A percentile compares a stretch with the other conserved stretches of the same genome.
These are phyloP conservation scores for Lentinus tigrinus DNA, from an alignment of 768 basidiomycete species.

Conservation along the genomic window DNA sequence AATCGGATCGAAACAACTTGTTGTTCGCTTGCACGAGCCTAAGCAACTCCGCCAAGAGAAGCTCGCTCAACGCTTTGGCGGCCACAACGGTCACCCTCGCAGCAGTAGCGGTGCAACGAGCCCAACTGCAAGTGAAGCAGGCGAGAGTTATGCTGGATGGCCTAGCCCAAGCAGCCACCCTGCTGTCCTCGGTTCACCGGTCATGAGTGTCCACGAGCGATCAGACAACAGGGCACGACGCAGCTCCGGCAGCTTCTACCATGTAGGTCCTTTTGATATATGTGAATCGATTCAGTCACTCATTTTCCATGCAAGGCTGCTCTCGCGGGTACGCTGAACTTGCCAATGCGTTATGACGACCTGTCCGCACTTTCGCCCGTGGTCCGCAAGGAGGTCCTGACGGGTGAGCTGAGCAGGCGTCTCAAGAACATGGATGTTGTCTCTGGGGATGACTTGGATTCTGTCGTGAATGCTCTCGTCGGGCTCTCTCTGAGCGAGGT, in stretches of 20 bases:
- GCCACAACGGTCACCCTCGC: conserved; percentile 77
- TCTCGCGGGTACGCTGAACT: conserved; percentile 71
- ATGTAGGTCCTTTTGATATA: conserved; percentile 43
- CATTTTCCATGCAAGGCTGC: too few relatives aligned
- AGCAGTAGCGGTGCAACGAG: conserved; percentile 83
- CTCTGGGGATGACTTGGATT: conserved; percentile 53
- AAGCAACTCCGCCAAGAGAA: conserved; percentile 91
- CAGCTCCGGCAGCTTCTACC: conserved; percentile 85
- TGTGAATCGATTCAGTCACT: too few relatives aligned
- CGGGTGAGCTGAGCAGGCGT: conserved; percentile 78
- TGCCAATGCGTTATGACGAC: conserved; percentile 88
- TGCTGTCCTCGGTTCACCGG: conserved; percentile 54
- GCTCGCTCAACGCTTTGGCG: conserved; percentile 74
- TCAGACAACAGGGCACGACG: conserved; percentile 62
- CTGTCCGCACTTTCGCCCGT: conserved; percentile 81
- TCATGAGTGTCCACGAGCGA: conserved; percentile 49
- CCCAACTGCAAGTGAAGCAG: conserved; percentile 79
- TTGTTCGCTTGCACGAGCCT: conserved; percentile 87
- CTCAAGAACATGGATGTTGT: conserved; percentile 59
- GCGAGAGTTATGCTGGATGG: conserved; percentile 74
- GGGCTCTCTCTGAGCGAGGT: conserved; percentile 72
- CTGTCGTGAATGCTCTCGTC: conserved; percentile 72
- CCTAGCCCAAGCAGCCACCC: conserved; percentile 66
- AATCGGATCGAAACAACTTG: conserved; percentile 73
- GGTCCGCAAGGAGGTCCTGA: conserved; percentile 81